phyloP scores from a whole-genome alignment of 2,329 filamentous ascomycete genomes.

The Blastomyces silverae region DNA sequence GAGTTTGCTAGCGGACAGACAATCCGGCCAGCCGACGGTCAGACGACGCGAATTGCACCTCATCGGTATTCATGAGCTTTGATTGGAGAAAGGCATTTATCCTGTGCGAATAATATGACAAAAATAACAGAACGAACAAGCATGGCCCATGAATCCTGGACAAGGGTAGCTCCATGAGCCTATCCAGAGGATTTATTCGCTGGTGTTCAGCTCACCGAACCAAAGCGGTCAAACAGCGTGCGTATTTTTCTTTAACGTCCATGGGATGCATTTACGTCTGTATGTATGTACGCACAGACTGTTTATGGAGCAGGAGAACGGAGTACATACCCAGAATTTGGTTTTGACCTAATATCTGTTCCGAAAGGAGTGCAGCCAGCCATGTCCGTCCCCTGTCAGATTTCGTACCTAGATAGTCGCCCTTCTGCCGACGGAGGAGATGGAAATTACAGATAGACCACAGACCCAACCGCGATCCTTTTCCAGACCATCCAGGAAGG shows the following conservation, averaged over 20 bases:
- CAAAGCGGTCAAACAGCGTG: neutral
- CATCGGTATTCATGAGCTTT: neutral
- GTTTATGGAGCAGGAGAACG: too few relatives aligned
- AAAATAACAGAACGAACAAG: neutral
- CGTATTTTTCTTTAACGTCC: neutral
- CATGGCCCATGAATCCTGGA: neutral
- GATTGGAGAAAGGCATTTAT: neutral
- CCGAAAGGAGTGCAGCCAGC: conserved; percentile 6
- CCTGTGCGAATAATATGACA: neutral
- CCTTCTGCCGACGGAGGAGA: neutral
- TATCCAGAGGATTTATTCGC: neutral
- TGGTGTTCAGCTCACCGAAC: neutral
- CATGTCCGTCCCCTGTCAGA: conserved; percentile 2
- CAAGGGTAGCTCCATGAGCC: neutral
- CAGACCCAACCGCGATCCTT: neutral
- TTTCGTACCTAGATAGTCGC: neutral
- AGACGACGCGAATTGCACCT: neutral
- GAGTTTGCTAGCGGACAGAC: neutral
- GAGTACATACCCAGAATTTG: neutral
- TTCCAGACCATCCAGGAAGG: neutral
- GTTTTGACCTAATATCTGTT: neutral
- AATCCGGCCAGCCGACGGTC: neutral
- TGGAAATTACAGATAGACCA: neutral
- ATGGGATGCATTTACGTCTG: neutral
- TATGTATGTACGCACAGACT: neutral